Percentiles rank a stretch among this genome's conserved stretches.
Conservation (phyloP, 2,329 filamentous ascomycete species). For the Emergomyces africanus region DNA sequence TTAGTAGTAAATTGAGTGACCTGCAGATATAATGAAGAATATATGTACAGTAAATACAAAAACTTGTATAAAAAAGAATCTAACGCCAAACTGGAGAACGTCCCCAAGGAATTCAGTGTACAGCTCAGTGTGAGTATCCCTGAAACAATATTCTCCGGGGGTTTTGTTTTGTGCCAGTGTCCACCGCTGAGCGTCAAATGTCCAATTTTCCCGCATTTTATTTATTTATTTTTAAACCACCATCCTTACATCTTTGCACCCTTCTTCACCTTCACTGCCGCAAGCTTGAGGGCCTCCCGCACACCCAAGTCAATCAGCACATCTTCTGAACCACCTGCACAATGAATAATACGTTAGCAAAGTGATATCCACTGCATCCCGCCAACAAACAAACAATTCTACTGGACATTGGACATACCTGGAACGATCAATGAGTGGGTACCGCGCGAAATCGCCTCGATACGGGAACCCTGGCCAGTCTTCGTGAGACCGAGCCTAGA, state of each 20-base stretch:
- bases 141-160: background rate
- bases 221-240: no score
- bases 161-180: background rate
- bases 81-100: background rate
- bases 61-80: background rate
- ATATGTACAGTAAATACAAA: background rate
- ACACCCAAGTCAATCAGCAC: constrained; percentile 9
- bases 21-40: background rate
- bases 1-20: background rate
- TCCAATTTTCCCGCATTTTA: no score
- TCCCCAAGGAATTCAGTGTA: background rate
- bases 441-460: constrained; percentile 8
- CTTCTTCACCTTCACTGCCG: background rate
- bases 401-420: background rate
- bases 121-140: background rate
- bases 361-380: background rate
- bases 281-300: constrained; percentile 7
- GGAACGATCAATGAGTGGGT: constrained; percentile 6
- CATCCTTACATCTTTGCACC: background rate
- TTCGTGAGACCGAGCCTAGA: constrained; percentile 6
- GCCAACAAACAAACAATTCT: background rate
- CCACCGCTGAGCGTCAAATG: background rate
- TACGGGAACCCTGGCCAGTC: constrained; percentile 7
- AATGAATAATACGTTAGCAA: background rate
- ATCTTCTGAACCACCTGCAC: constrained; percentile 8